Evolutionary conservation across 768 basidiomycete species (phyloP), one percentile per base, ranked within the genome.

Genomic region (Panaeolus cyanescens): DNA sequence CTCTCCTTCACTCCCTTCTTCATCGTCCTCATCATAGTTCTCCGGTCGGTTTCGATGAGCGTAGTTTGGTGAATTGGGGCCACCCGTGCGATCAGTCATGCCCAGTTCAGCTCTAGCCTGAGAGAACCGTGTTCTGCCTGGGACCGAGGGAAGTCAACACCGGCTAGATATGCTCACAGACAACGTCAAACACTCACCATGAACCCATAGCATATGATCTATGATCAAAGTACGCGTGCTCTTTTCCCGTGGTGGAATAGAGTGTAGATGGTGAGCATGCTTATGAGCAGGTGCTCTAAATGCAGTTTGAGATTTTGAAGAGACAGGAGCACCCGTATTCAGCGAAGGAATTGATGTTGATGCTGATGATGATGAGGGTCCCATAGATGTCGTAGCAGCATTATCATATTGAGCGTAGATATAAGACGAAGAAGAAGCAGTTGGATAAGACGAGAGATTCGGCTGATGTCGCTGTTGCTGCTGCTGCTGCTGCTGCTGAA

Each of bases 141-240:
- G 8, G 37, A 45, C 34, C 31, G 22, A 57, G 40, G n/a, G n/a
- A 36, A 20, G 22, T 37, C 53, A 61, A 55, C n/a, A 54, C 8
- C 32, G 32, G 55, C 39, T 22, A 37, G 32, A 25, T 39, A 54
- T 19, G 53, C 19, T 56, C 32, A 20, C 58, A 39, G 25, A 54
- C 37, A 28, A 28, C 17, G 33, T 34, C n/a, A 3, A 58, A 7
- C 6, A 39, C 66, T 53, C 20, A 81, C 82, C 82, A 73, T 94
- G 93, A 6, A 89, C 89, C 91, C 90, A 94, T 54, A 93, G 78
- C 82, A 93, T 86, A 73, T 94, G 90, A 73, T 95, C 93, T 59
- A 95, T 86, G 67, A 94, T 95, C 59, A 94, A 80, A 9, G 92
- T 94, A 32, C 92, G 80, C 7, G 92, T 93, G n/a, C 90, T 91